Conservation (phyloP, 2,329 filamentous ascomycete species). For the Eutypella sp. region DNA sequence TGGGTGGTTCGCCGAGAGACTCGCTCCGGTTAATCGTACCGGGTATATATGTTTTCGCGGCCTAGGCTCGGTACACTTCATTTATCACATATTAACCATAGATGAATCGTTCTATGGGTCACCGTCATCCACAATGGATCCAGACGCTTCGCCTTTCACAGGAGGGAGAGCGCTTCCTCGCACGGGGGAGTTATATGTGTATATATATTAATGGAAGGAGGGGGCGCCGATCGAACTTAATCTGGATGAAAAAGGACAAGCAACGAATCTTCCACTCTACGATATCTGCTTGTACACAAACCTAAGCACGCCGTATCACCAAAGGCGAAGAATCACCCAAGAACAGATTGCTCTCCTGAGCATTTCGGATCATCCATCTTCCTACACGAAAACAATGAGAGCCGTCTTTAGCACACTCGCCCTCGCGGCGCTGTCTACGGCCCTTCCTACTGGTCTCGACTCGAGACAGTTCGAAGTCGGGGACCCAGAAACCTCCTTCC, state of each 20-base stretch:
- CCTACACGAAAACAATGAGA: conserved; percentile 17
- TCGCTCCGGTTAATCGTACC: not conserved
- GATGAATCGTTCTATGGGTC: not conserved
- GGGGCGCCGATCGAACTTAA: not conserved
- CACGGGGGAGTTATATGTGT: not conserved
- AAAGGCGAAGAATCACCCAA: not conserved
- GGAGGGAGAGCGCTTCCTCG: not conserved
- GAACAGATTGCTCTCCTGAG: not conserved
- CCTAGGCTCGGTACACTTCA: not conserved
- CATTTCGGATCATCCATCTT: not conserved
- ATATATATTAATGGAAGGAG: not conserved
- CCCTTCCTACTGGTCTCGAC: conserved; percentile 20
- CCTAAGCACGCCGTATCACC: not conserved
- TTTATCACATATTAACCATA: conserved; percentile 1
- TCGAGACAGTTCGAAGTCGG: conserved; percentile 16
- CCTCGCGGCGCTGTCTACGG: conserved; percentile 22
- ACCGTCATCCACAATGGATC: not conserved
- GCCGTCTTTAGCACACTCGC: conserved; percentile 18
- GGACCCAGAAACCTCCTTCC: conserved; percentile 17
- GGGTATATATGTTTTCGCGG: not conserved
- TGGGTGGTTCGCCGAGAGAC: not conserved
- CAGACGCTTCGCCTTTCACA: not conserved
- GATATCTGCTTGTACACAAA: not conserved
- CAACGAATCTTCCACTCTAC: not conserved
- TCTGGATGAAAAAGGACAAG: not conserved